Percentiles rank a stretch among this genome's conserved stretches.
These are phyloP conservation scores for Coniochaeta hoffmannii DNA, from an alignment of 2,329 filamentous ascomycete genomes.

Conservation along the genomic window DNA sequence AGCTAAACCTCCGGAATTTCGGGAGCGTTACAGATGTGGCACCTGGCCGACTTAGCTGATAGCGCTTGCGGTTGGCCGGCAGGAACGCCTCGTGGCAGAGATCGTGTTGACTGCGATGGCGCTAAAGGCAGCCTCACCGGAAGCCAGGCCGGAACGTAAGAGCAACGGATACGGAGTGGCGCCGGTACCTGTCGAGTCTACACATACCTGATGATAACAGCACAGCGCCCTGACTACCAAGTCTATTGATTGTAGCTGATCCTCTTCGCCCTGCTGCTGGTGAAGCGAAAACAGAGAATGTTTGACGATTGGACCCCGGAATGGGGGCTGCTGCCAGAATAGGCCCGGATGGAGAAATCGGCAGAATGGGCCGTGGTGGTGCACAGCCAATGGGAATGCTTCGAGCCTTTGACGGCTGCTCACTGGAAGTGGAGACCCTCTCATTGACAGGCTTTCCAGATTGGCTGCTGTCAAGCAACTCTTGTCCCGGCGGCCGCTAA, in stretches of 20 bases:
- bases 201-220: too few relatives aligned
- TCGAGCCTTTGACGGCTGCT: not conserved
- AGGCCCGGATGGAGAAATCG: slow-evolving; percentile 1
- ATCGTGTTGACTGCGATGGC: not conserved
- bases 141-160: not conserved
- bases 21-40: not conserved
- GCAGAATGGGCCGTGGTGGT: not conserved
- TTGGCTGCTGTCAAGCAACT: not conserved
- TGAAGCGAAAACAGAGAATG: not conserved
- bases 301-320: not conserved
- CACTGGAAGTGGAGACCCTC: not conserved
- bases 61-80: not conserved
- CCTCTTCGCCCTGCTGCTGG: too few relatives aligned
- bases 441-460: not conserved
- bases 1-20: not conserved
- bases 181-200: too few relatives aligned
- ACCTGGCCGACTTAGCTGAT: not conserved
- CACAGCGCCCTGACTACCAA: too few relatives aligned
- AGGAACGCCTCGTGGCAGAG: not conserved
- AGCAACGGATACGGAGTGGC: not conserved
- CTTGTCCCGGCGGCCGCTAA: not conserved
- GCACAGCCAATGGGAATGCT: not conserved
- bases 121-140: not conserved
- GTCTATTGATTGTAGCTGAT: too few relatives aligned
- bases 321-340: not conserved